Evolutionary conservation across 2,329 filamentous ascomycete species (phyloP).

Genomic region (Apiospora arundinis): DNA sequence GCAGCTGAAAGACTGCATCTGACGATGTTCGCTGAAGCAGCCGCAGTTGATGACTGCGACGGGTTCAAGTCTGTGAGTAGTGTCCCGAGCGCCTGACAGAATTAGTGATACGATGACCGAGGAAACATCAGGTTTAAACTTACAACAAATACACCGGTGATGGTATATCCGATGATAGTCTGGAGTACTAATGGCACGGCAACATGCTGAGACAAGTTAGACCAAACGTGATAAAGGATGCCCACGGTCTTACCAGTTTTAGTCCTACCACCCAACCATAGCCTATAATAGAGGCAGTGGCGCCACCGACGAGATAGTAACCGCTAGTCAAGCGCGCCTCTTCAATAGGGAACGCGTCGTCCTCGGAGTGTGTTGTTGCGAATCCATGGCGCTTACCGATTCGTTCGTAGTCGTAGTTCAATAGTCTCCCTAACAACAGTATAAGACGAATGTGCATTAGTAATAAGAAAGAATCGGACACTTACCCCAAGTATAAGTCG

Average conservation of each 20-base stretch:
- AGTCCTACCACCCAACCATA: neutral
- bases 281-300: neutral
- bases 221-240: neutral
- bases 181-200: neutral
- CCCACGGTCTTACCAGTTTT: neutral
- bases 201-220: neutral
- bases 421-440: neutral
- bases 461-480: neutral
- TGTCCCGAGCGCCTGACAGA: neutral
- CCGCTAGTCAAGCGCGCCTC: neutral
- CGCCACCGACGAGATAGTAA: neutral
- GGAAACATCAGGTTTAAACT: neutral
- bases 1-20: slow-evolving; percentile 1
- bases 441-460: too few relatives aligned
- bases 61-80: neutral
- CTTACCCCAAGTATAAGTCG: neutral
- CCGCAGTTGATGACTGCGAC: neutral
- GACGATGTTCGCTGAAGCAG: neutral
- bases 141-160: neutral
- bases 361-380: too few relatives aligned
- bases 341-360: slow-evolving; percentile 14
- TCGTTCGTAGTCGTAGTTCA: neutral
- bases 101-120: neutral
- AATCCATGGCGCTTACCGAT: neutral
- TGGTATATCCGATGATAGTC: neutral